These are phyloP conservation scores for Ganoderma lucidum DNA, from an alignment of 1,284 basidiomycete genomes.

Conservation along the genomic window DNA sequence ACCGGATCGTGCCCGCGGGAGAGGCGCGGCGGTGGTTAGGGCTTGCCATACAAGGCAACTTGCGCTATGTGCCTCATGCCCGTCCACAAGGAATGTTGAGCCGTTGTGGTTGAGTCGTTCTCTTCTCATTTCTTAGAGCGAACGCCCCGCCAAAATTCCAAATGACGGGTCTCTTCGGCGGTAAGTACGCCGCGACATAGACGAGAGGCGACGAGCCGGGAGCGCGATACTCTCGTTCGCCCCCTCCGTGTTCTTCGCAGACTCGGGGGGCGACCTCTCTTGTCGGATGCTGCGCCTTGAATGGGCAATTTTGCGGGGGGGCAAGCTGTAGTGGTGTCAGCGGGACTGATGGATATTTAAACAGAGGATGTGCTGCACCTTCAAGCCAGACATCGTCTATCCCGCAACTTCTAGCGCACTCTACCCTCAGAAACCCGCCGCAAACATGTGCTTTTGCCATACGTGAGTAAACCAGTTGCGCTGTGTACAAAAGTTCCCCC, in stretches of 20 bases:
- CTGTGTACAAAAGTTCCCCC: neutral
- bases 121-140: neutral
- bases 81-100: too few species aligned
- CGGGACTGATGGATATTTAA: neutral
- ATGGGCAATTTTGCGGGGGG: neutral
- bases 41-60: neutral
- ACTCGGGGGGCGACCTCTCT: neutral
- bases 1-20: too few species aligned
- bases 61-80: neutral
- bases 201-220: neutral
- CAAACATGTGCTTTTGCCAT: neutral
- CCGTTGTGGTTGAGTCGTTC: neutral
- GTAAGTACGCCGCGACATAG: neutral
- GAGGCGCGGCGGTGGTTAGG: too few species aligned
- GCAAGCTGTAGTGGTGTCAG: neutral
- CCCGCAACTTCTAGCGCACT: neutral
- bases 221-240: neutral
- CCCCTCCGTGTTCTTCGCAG: neutral
- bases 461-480: neutral
- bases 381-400: neutral
- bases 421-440: neutral
- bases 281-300: neutral
- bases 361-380: neutral
- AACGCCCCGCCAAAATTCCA: neutral
- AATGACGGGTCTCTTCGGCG: neutral